A percentile compares a stretch with the other conserved stretches of the same genome.
Evolutionary conservation across 129 eudicot species (phyloP).

Genomic region (Flaveria brownii): DNA sequence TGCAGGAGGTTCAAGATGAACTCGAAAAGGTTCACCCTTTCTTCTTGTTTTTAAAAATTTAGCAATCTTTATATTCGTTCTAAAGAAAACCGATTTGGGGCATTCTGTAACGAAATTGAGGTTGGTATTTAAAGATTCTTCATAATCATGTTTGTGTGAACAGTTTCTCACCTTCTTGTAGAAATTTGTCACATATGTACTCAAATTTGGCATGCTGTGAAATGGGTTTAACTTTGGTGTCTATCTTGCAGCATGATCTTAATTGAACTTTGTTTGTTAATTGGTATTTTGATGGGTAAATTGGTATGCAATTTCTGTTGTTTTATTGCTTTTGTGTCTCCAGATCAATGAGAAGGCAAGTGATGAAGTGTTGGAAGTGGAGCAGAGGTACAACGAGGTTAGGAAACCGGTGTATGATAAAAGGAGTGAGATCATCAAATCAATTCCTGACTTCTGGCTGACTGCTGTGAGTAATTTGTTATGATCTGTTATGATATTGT

Average conservation of each 20-base stretch:
- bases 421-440: constrained; percentile 57
- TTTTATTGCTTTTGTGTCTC: constrained; percentile 10
- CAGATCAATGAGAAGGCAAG: constrained; percentile 80
- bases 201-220: no score
- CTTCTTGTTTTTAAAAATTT: background rate
- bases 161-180: background rate
- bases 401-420: constrained; percentile 80
- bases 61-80: background rate
- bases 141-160: background rate
- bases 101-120: background rate
- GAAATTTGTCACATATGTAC: no score
- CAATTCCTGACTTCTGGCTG: constrained; percentile 83
- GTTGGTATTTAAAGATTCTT: background rate
- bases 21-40: constrained; percentile 54
- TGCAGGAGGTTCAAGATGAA: constrained; percentile 82
- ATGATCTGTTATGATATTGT: background rate
- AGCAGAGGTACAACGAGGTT: constrained; percentile 61
- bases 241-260: no score
- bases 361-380: constrained; percentile 70
- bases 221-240: no score
- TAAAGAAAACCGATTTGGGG: background rate
- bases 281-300: background rate
- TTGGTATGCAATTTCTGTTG: background rate
- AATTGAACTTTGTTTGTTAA: background rate
- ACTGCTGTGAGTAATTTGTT: constrained; percentile 61